Evolutionary conservation across 2,329 filamentous ascomycete genomes (phyloP).

Genomic region (Aspergillus ustus): DNA sequence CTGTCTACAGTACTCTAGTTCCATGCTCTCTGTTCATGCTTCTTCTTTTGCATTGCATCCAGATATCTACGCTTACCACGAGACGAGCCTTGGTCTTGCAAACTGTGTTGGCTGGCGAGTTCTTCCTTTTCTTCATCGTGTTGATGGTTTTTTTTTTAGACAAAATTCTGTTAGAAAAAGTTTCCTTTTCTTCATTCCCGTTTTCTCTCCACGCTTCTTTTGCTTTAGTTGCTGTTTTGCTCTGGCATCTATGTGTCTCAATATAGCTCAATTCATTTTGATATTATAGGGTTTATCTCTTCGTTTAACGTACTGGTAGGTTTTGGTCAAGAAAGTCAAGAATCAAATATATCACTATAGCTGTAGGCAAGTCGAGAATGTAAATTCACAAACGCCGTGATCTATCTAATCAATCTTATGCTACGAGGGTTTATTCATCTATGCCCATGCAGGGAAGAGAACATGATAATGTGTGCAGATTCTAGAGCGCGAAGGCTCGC

Average conservation of each 20-base stretch:
- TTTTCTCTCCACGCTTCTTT: neutral
- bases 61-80: slow-evolving; percentile 2
- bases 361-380: neutral
- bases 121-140: slow-evolving; percentile 10
- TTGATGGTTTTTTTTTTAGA: slow-evolving; percentile 32
- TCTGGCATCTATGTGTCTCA: slow-evolving; percentile 8
- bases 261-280: slow-evolving; percentile 17
- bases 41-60: slow-evolving; percentile 28
- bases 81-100: neutral
- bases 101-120: slow-evolving; percentile 32
- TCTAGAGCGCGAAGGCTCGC: neutral
- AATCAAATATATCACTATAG: too few relatives aligned
- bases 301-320: neutral
- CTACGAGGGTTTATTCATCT: neutral
- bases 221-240: neutral
- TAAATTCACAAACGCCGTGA: neutral
- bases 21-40: slow-evolving; percentile 8
- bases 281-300: slow-evolving; percentile 8
- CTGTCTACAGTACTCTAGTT: slow-evolving; percentile 24
- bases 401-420: slow-evolving; percentile 5
- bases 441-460: neutral
- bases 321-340: neutral
- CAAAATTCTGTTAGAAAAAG: slow-evolving; percentile 33
- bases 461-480: neutral
- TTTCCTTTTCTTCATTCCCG: slow-evolving; percentile 19